Evolutionary conservation across 1,284 basidiomycete genomes (phyloP), one percentile per base, ranked within the genome.

Genomic region (Sphaerobolus stellatus): DNA sequence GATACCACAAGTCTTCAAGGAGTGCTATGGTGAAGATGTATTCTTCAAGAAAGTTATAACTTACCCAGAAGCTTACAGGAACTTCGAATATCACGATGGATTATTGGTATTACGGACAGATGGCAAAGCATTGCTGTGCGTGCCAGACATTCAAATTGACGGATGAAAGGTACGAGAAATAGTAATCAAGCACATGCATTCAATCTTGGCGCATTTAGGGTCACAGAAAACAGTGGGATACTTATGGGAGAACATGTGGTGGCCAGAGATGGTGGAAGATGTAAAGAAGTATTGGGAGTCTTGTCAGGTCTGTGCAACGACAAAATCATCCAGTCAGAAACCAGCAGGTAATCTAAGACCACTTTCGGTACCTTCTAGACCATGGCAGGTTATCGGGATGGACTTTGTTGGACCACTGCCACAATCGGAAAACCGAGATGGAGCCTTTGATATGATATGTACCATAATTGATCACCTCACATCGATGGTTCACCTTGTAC

Each of bases 351-450:
- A 70, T 2, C 58, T 75, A 3, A 66, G 71, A 22, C 64, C 68
- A 1, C 55, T 75, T 0, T 16, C 50, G 0, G 58, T 75, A 2
- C 73, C 73, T 0, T 40, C 29, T 0, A 29, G 56, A 4, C 72
- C 73, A 8, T 76, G 74, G 72, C 64, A 73, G 45, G 51, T 61
- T 0, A 69, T 79, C 2, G 69, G 70, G 0, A 69, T 79, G 7
- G 76, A 80, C 48, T 77, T 78, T 52, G 68, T 79, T 0, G 73
- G 75, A 3, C 73, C 72, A 0, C 56, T 79, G 0, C 76, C 71
- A 0, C 49, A 60, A 5, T 72, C 70, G 0, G 53, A 54, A 3
- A 68, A 68, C 51, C 20, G 66, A 4, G 55, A 73, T 51, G 64
- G 69, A 0, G 58, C 61, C 0, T 76, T 65, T 56, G 70, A 79